Conservation (phyloP, 768 basidiomycete genomes). For the Boletus tomentosulus region DNA sequence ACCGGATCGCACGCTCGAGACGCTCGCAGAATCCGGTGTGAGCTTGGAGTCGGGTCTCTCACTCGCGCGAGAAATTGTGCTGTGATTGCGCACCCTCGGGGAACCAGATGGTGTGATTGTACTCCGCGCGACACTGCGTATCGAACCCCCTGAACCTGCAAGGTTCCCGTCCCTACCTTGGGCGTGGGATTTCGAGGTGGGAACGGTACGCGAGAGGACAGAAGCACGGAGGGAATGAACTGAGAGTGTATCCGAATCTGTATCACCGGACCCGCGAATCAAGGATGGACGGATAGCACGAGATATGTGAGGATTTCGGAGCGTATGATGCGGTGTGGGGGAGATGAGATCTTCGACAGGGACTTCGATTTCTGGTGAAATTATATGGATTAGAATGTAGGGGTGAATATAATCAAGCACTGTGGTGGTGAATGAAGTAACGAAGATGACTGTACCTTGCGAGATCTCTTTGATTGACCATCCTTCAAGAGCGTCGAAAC, state of each 20-base stretch:
- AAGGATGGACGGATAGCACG: conserved; percentile 26
- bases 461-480: conserved; percentile 88
- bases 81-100: conserved; percentile 22
- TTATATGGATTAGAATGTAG: background rate
- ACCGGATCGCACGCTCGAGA: conserved; percentile 24
- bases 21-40: conserved; percentile 43
- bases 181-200: conserved; percentile 16
- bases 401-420: background rate
- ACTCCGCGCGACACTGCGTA: conserved; percentile 45
- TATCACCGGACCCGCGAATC: conserved; percentile 25
- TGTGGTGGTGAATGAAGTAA: background rate
- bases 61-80: conserved; percentile 22
- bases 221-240: conserved; percentile 47
- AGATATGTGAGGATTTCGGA: conserved; percentile 25
- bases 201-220: conserved; percentile 34
- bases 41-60: conserved; percentile 70
- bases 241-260: conserved; percentile 39
- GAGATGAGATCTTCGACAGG: conserved; percentile 68
- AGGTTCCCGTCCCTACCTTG: conserved; percentile 21
- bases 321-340: conserved; percentile 33
- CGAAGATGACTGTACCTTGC: conserved; percentile 20
- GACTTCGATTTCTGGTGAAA: conserved; percentile 70
- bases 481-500: conserved; percentile 76
- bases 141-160: conserved; percentile 35
- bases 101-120: conserved; percentile 17